Base-by-base conservation (phyloP, 495 filamentous ascomycete species). In the Darksidea phi region DNA sequence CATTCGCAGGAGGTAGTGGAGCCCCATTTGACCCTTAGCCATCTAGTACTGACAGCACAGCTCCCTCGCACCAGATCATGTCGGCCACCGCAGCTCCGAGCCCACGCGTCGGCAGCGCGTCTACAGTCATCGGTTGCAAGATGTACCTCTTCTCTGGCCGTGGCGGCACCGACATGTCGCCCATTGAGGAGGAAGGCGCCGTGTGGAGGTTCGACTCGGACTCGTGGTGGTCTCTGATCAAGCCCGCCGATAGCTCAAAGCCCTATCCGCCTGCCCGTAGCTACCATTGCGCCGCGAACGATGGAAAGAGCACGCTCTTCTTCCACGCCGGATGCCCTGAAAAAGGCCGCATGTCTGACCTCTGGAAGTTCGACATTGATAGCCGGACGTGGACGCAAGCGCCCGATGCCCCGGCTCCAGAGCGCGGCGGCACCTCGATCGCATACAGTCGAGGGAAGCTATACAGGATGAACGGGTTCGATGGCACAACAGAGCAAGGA, bases 401-500 rank as follows among this genome's bases (percentile, higher is more conserved):
- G 26, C 77, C 85, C 0, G 63, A 79, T 17, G 86, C 86, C 0
- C 86, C 86, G 0, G 83, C 79, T 13, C 78, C 82, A 0, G 70
- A 80, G 0, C 78, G 86, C 2, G 85, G 84, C 12, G 88, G 87
- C 0, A 75, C 87, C 0, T 80, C 82, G 0, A 79, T 94, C 34
- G 79, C 84, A 0, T 78, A 84, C 48, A 71, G 74, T 2, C 72
- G 76, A 53, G 79, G 79, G 17, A 75, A 81, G 32, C 66, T 92
- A 17, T 94, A 84, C 68, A 80, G 87, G 21, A 88, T 88, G 72
- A 87, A 87, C 67, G 88, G 88, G 0, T 90, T 86, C 64, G 83
- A 89, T 70, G 88, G 86, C 6, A 72, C 77, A 26, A 71, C 57
- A 0, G 85, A 89, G 64, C 77, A 86, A 43, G 87, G 88, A 3